Conservation (phyloP, 2,329 filamentous ascomycete genomes). For the Fusarium sp. region DNA sequence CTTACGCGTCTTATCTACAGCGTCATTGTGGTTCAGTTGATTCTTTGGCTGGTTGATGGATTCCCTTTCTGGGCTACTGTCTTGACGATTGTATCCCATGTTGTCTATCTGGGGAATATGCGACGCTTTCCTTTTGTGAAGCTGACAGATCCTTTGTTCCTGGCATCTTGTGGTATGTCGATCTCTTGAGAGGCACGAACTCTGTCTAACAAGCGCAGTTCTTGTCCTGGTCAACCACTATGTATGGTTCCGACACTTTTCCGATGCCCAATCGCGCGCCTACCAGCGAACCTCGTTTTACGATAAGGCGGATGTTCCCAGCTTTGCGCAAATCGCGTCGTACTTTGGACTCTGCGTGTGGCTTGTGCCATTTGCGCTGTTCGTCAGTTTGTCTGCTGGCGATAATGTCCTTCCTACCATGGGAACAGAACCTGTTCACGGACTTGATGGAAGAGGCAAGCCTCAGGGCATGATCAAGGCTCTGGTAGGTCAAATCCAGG, state of each 20-base stretch:
- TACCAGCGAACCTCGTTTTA: conserved; percentile 71
- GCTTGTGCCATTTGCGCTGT: conserved; percentile 94
- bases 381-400: conserved; percentile 91
- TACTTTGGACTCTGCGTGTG: conserved; percentile 98
- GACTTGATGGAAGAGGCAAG: conserved; percentile 60
- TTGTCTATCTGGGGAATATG: conserved; percentile 90
- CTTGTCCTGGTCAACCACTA: conserved; percentile 93
- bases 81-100: conserved; percentile 82
- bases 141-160: conserved; percentile 86
- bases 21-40: conserved; percentile 77
- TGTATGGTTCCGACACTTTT: conserved; percentile 96
- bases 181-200: fast-evolving
- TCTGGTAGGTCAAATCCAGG: conserved; percentile 68
- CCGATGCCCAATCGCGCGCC: conserved; percentile 66
- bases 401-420: conserved; percentile 96
- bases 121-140: conserved; percentile 79
- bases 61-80: conserved; percentile 81
- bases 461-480: conserved; percentile 75
- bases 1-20: conserved; percentile 86
- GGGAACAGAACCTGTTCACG: conserved; percentile 70
- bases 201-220: conserved; percentile 56
- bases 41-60: conserved; percentile 84
- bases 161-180: conserved; percentile 79
- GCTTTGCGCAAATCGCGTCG: conserved; percentile 92
- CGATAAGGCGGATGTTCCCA: conserved; percentile 73